Percentiles rank a stretch among this genome's conserved stretches.
These are phyloP conservation scores for Backusella westeae DNA, from an alignment of 192 early-diverging fungal genomes.

Conservation along the genomic window DNA sequence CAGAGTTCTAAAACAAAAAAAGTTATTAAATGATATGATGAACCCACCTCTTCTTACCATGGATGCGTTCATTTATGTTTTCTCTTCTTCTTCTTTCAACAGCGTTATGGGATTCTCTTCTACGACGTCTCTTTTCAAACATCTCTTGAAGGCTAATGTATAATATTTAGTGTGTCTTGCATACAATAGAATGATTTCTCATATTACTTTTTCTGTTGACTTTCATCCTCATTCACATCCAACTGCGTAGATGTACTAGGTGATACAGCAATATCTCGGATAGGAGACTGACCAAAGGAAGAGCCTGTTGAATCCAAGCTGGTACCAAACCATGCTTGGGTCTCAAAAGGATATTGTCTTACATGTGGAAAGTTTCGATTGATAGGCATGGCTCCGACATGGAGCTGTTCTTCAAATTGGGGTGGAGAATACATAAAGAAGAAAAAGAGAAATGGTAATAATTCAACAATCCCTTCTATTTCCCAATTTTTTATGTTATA, in stretches of 20 bases:
- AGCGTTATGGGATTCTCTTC: conserved; percentile 31
- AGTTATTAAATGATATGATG: background rate
- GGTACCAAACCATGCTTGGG: conserved; percentile 22
- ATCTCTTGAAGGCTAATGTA: conserved; percentile 20
- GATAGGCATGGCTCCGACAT: background rate
- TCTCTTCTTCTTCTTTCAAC: conserved; percentile 32
- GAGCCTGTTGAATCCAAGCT: conserved; percentile 29
- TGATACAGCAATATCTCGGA: conserved; percentile 20
- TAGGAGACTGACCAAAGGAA: conserved; percentile 24
- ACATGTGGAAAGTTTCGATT: background rate
- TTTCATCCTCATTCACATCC: conserved; percentile 31
- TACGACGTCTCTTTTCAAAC: conserved; percentile 28
- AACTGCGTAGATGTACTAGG: conserved; percentile 25
- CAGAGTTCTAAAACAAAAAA: conserved; percentile 21
- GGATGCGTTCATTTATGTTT: conserved; percentile 26
- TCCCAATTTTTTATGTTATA: background rate
- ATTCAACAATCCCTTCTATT: background rate
- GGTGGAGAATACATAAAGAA: background rate
- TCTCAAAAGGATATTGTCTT: background rate
- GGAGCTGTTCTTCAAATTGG: background rate
- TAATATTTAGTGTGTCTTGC: background rate
- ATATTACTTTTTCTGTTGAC: conserved; percentile 30
- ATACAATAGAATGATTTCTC: background rate
- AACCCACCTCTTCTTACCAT: conserved; percentile 1
- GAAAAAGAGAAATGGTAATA: background rate